Base-by-base conservation (phyloP, 2,329 filamentous ascomycete species). In the Paramyrothecium roridum region DNA sequence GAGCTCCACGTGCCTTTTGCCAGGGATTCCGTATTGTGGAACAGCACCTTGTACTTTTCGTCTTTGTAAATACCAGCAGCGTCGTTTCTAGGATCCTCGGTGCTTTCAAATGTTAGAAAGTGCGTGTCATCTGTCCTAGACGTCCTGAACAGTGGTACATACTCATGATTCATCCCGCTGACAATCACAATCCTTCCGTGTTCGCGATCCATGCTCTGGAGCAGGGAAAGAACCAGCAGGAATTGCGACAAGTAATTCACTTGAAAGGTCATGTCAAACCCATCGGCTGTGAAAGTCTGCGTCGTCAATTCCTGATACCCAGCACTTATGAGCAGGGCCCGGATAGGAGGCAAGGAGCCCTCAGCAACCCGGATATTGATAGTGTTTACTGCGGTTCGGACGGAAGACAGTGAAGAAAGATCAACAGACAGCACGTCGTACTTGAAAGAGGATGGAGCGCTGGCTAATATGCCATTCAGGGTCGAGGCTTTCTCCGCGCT, bases 321-420 rank as follows among this genome's bases (percentile, higher is more conserved):
- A 8, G 68, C 68, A 48, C 70, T 70, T 45, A 78, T 67, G 12
- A 77, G 68, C 3, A 78, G 62, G 1, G 65, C 72, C n/a, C 66
- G 67, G 54, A 78, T 73, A 0, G 66, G 73, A 8, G 74, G 72
- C 26, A 76, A 59, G 1, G 67, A 58, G n/a, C 70, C 69, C 17
- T 57, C 56, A 6, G 67, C 59, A 12, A 73, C 67, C 2, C 60
- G 57, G 19, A 51, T 54, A 54, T 72, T 73, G 54, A 73, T 65
- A 19, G 62, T 57, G 4, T 52, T 54, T 3, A 69, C 69, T 8
- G 55, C 43, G 30, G 63, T 57, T 43, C 65, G 67, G 19, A 73
- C 62, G 48, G 59, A 63, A 13, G 52, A 57, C 3, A 74, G 53
- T 4, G 65, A 66, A 8, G 62, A 48, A 2, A 74, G 66, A 50